Evolutionary conservation across 306 rosid species (phyloP).

Genomic region (Cucurbita moschata): DNA sequence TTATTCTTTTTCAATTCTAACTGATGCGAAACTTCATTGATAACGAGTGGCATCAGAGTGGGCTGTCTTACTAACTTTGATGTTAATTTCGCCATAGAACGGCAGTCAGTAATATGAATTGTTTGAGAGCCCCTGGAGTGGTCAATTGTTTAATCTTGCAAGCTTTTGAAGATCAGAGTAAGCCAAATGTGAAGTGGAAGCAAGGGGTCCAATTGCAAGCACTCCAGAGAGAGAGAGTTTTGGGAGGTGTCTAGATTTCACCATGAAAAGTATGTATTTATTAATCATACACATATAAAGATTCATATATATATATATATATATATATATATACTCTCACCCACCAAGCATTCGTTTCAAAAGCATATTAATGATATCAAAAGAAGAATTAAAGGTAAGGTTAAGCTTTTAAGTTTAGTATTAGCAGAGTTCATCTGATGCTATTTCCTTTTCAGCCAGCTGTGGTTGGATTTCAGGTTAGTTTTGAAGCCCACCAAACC

Average conservation of each 20-base stretch:
- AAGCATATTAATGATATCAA: no score
- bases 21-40: no score
- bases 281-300: neutral
- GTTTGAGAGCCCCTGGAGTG: neutral
- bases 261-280: neutral
- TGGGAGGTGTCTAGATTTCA: neutral
- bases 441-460: neutral
- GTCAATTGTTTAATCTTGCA: slow-evolving; percentile 4
- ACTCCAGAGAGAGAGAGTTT: neutral
- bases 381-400: no score
- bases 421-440: no score
- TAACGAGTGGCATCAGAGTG: no score
- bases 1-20: no score
- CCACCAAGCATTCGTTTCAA: no score
- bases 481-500: neutral
- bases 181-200: neutral
- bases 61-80: neutral
- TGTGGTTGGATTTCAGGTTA: neutral
- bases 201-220: neutral
- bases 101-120: neutral
- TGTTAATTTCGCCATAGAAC: neutral
- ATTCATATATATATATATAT: neutral
- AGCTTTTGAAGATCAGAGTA: neutral
- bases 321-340: no score
- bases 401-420: neutral